phyloP scores from a whole-genome alignment of 305 asterid species.

The Fraxinus paxiana region DNA sequence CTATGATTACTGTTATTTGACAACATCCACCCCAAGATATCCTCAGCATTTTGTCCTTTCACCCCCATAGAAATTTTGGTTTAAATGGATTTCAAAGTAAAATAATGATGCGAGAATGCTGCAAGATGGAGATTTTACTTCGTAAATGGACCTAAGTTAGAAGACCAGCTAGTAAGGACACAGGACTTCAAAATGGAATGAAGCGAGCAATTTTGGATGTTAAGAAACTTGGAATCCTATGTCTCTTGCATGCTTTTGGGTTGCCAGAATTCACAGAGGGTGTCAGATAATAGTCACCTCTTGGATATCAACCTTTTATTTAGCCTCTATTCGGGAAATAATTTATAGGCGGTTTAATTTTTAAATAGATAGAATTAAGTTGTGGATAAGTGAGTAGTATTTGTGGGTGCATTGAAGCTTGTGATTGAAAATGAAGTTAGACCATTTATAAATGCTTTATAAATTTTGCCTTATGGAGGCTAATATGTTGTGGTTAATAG shows the following conservation, averaged over 20 bases:
- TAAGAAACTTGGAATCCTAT: background rate
- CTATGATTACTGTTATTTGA: background rate
- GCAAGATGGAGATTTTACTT: constrained; percentile 1
- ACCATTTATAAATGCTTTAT: background rate
- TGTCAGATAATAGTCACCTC: background rate
- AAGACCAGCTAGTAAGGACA: background rate
- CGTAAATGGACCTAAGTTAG: background rate
- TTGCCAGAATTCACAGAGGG: background rate
- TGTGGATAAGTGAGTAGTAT: background rate
- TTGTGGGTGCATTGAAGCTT: background rate
- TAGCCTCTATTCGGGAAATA: background rate
- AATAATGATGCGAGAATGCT: background rate
- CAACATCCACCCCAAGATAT: background rate
- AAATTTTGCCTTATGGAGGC: background rate
- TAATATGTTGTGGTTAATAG: background rate
- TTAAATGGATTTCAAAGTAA: constrained; percentile 3
- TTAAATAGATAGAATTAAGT: background rate
- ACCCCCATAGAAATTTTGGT: background rate
- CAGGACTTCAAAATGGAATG: background rate
- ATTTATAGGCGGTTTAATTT: background rate
- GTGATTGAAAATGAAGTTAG: background rate
- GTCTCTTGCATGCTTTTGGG: no score
- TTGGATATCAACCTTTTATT: background rate
- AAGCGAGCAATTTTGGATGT: background rate
- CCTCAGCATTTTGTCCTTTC: background rate